A percentile compares a stretch with the other conserved stretches of the same genome.
Evolutionary conservation across 2,329 filamentous ascomycete species (phyloP).

Genomic region (Knoxdaviesia capensis): DNA sequence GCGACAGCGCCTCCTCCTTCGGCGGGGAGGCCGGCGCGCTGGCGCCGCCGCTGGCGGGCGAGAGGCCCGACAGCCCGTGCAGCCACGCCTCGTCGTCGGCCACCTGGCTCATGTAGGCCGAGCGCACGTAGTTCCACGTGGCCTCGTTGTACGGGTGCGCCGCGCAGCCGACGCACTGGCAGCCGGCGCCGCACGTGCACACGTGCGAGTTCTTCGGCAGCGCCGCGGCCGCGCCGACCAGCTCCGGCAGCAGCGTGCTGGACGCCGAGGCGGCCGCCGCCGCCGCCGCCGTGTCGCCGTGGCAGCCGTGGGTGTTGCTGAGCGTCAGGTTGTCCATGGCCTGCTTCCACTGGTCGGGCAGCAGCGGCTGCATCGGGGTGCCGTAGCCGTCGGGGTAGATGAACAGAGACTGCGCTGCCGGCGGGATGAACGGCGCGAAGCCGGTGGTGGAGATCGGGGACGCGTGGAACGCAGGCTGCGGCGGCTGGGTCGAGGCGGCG

Average conservation of each 20-base stretch:
- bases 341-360: constrained; percentile 31
- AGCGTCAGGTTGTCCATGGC: constrained; percentile 14
- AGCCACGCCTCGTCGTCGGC: constrained; percentile 5
- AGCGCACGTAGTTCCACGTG: constrained; percentile 31
- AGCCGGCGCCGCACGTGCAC: constrained; percentile 45
- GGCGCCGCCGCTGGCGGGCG: neutral
- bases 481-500: neutral
- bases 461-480: neutral
- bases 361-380: constrained; percentile 29
- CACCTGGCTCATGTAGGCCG: constrained; percentile 22
- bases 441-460: neutral
- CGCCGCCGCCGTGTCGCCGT: constrained; percentile 1
- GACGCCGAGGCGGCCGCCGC: constrained; percentile 3
- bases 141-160: constrained; percentile 48
- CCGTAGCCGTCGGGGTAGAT: neutral
- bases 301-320: neutral
- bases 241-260: neutral
- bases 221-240: constrained; percentile 2
- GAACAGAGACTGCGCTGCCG: neutral
- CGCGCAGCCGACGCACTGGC: constrained; percentile 47
- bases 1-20: neutral
- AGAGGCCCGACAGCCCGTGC: neutral
- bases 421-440: neutral
- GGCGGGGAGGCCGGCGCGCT: neutral
- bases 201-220: constrained; percentile 16